phyloP scores from a whole-genome alignment of 331 rosid species.

The Saraca asoca region DNA sequence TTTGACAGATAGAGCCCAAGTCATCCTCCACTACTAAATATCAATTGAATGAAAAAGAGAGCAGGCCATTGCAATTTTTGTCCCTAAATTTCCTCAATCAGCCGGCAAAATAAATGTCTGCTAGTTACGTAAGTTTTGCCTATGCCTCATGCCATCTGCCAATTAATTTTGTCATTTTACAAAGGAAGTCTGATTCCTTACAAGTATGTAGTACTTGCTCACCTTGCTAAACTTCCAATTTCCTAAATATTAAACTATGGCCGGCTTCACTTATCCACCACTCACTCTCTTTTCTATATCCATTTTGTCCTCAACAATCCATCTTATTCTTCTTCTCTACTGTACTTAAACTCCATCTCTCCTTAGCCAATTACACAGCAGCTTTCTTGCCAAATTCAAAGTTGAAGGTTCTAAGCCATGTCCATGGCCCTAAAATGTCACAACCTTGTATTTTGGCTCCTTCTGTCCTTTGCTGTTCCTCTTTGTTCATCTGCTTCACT shows the following conservation, averaged over 20 bases:
- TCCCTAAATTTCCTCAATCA: neutral
- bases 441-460: conserved; percentile 28
- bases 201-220: conserved; percentile 27
- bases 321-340: conserved; percentile 36
- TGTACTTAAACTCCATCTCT: conserved; percentile 31
- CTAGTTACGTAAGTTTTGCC: conserved; percentile 8
- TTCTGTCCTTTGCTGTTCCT: conserved; percentile 28
- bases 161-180: conserved; percentile 29
- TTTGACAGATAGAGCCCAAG: neutral
- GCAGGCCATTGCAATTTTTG: conserved; percentile 35
- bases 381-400: conserved; percentile 30
- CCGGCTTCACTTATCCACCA: conserved; percentile 44
- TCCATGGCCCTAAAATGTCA: conserved; percentile 20
- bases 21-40: neutral
- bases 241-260: conserved; percentile 35
- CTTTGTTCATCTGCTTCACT: conserved; percentile 33
- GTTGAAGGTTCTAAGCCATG: conserved; percentile 35
- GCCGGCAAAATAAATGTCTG: conserved; percentile 40
- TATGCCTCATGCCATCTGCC: neutral
- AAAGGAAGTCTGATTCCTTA: conserved; percentile 6
- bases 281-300: conserved; percentile 37
- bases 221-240: conserved; percentile 31
- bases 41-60: neutral
- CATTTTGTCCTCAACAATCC: conserved; percentile 38
- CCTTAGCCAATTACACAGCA: conserved; percentile 16